These are phyloP conservation scores for Xenosphaeropsis pyriputrescens DNA, from an alignment of 2,329 filamentous ascomycete species.

Conservation along the genomic window DNA sequence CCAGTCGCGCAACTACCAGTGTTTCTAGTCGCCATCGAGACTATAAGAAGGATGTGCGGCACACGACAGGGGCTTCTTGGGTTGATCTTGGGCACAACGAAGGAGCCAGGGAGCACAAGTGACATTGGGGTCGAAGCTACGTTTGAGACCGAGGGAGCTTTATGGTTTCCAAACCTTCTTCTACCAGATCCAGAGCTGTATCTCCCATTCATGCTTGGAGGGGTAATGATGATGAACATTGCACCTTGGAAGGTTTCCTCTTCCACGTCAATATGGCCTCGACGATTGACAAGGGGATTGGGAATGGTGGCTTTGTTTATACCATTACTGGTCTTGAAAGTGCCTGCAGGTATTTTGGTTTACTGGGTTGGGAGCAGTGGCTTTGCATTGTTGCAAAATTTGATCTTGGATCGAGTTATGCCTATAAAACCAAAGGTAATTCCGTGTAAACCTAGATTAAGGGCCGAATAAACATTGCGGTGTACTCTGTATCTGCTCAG, in stretches of 20 bases:
- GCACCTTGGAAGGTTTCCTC: constrained; percentile 3
- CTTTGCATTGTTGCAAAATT: constrained; percentile 23
- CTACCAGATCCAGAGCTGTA: constrained; percentile 32
- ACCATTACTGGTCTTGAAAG: constrained; percentile 20
- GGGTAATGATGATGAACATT: constrained; percentile 32
- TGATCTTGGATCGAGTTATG: constrained; percentile 23
- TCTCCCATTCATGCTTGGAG: constrained; percentile 31
- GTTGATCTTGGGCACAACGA: neutral
- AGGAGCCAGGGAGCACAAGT: constrained; percentile 9
- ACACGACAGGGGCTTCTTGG: constrained; percentile 23
- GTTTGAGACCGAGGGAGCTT: constrained; percentile 37
- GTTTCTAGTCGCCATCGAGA: constrained; percentile 29
- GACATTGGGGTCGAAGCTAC: constrained; percentile 25
- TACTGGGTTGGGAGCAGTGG: constrained; percentile 32
- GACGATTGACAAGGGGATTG: constrained; percentile 14
- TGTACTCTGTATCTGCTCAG: too few species aligned
- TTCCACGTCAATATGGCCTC: constrained; percentile 8
- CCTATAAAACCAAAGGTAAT: constrained; percentile 17
- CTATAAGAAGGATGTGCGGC: constrained; percentile 29
- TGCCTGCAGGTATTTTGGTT: constrained; percentile 28
- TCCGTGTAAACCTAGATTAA: constrained; percentile 11
- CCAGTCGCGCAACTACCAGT: constrained; percentile 26
- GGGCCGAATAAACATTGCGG: too few species aligned
- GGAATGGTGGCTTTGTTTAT: constrained; percentile 23
- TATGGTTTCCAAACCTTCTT: constrained; percentile 45